A percentile compares a stretch with the other conserved stretches of the same genome.
Conservation (phyloP, 2,329 filamentous ascomycete genomes). For the Epichloe brachyelytri region DNA sequence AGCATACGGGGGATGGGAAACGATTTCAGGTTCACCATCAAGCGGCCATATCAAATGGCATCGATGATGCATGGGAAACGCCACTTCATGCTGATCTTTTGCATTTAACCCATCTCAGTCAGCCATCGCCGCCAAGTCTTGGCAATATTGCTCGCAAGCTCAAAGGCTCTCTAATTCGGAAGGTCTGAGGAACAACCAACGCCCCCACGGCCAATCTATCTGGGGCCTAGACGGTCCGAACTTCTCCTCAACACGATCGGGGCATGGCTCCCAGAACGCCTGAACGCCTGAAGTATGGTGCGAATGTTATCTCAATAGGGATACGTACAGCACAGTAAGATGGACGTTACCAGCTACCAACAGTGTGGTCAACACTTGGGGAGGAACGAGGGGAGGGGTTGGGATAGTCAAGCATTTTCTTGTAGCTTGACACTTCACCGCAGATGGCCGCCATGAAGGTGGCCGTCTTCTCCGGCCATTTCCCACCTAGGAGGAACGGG, state of each 20-base stretch:
- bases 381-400: no score
- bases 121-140: neutral
- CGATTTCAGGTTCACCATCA: neutral
- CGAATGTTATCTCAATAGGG: no score
- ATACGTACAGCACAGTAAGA: neutral
- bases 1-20: neutral
- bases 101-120: neutral
- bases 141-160: neutral
- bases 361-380: neutral
- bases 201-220: neutral
- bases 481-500: conserved; percentile 27
- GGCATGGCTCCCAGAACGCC: neutral
- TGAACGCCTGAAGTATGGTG: no score
- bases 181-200: neutral
- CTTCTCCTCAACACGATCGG: neutral
- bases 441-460: neutral
- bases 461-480: neutral
- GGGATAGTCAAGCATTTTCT: no score
- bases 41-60: neutral
- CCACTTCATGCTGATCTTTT: neutral
- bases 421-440: neutral
- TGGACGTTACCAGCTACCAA: neutral
- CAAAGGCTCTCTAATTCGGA: neutral
- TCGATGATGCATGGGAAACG: neutral
- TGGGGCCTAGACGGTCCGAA: neutral